These are phyloP conservation scores for Globisporangium paroecandrum DNA, from an alignment of 352 stramenopile species.

Conservation along the genomic window DNA sequence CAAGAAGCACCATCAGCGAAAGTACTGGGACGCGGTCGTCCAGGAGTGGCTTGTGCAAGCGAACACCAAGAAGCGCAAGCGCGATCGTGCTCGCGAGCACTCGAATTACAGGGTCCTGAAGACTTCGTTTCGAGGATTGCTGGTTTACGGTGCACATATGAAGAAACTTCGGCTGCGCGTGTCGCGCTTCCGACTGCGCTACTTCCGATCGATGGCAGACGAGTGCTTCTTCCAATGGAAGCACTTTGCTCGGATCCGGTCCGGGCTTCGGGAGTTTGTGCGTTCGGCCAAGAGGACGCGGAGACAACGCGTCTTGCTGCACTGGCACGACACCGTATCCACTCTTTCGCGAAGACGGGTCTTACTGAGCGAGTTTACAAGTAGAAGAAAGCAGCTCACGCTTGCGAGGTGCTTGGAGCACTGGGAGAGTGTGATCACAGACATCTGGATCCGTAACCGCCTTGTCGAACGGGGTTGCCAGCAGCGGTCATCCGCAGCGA, in stretches of 20 bases:
- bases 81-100: neutral
- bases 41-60: slow-evolving; percentile 17
- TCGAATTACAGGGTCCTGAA: neutral
- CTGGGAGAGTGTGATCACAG: slow-evolving; percentile 54
- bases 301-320: neutral
- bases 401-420: slow-evolving; percentile 28
- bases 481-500: slow-evolving; percentile 18
- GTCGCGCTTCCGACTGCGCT: slow-evolving; percentile 21
- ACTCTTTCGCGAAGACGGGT: neutral
- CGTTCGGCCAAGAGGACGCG: neutral
- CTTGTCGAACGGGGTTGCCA: slow-evolving; percentile 20
- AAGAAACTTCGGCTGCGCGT: slow-evolving; percentile 13
- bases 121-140: slow-evolving; percentile 7
- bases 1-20: slow-evolving; percentile 13
- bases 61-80: neutral
- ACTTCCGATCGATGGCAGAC: slow-evolving; percentile 25
- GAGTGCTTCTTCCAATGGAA: slow-evolving; percentile 28
- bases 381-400: slow-evolving; percentile 8
- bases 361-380: slow-evolving; percentile 15
- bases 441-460: slow-evolving; percentile 32
- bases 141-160: slow-evolving; percentile 4
- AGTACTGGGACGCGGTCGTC: slow-evolving; percentile 24
- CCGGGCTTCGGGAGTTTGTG: slow-evolving; percentile 11
- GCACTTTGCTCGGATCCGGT: slow-evolving; percentile 14
- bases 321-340: neutral